Evolutionary conservation across 805 yeast genomes (phyloP), one percentile per base, ranked within the genome.

Genomic region (Saccharomycopsis sp.): DNA sequence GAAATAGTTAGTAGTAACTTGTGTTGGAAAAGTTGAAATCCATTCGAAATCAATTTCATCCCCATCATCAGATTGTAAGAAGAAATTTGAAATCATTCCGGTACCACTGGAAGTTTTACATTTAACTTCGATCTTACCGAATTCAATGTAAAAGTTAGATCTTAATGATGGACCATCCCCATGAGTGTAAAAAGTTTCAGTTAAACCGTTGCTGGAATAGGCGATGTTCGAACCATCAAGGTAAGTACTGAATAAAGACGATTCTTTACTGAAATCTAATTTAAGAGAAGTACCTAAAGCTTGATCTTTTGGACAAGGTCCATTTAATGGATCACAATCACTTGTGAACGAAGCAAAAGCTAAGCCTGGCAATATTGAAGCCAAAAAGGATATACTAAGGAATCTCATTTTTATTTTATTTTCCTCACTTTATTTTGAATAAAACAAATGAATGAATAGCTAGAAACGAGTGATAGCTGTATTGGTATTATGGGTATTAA

Each of bases 11-110:
- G 81, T 65, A 59, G 77, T 81, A 53, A 77, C 70, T 57, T 79
- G 75, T 43, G 62, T 61, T 13, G 66, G 63, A 56, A 79, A 82
- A 34, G 78, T 77, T 8, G 88, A 87, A 46, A 79, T 68, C 70
- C 82, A 76, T 59, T 82, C 88, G 35, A 78, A 57, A 59, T 82
- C 89, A 37, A 82, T 75, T 61, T 83, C 89, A 60, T 83, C 90
- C 45, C 75, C 66, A 53, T 75, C 85, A 57, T 82, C 88, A 36
- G 63, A 56, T 56, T 79, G 84, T 33, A 82, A 67, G 44, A 75
- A 78, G 51, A 82, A 72, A 2, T 82, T 72, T 0, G 86, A 75
- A 13, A 81, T 70, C 24, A 82, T 66, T 38, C 87, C 89, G 3
- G 60, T 61, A 16, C 88, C 88, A 13, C 67, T 56, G 6, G 85